Conservation (phyloP, 1,139 yeast genomes). For the Nakaseomyces kungkrabaensis region DNA sequence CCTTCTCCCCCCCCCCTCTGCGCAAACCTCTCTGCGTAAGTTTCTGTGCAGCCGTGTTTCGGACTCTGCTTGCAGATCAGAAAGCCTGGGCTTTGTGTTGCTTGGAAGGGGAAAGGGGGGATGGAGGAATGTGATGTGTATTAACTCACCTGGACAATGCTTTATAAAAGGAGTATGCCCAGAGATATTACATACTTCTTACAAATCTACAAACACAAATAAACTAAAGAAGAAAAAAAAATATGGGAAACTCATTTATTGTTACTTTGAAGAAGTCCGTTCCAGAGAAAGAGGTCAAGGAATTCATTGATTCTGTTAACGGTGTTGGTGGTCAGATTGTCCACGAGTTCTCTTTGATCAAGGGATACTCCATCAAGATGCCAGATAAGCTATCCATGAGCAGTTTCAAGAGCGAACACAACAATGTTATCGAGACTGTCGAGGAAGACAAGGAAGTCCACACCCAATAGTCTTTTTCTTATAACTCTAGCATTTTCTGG, state of each 20-base stretch:
- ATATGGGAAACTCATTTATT: constrained; percentile 18
- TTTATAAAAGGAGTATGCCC: no score
- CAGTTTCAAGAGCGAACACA: constrained; percentile 15
- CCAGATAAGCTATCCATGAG: constrained; percentile 18
- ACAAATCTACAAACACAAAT: no score
- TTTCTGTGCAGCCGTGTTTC: no score
- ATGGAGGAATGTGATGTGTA: no score
- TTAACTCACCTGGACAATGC: no score
- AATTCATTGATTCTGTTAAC: constrained; percentile 20
- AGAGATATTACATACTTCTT: no score
- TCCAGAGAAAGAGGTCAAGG: constrained; percentile 16
- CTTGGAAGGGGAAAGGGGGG: no score
- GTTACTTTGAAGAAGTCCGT: constrained; percentile 23
- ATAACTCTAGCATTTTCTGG: not conserved
- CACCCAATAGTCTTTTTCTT: not conserved
- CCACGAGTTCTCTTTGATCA: constrained; percentile 55
- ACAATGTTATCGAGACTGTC: constrained; percentile 16
- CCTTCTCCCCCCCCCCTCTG: no score
- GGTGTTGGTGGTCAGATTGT: constrained; percentile 54
- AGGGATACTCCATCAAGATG: constrained; percentile 42
- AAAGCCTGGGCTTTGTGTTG: no score
- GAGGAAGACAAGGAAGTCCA: constrained; percentile 24
- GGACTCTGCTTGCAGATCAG: no score
- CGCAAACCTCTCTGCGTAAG: no score
- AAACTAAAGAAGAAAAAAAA: not conserved